phyloP scores from a whole-genome alignment of 129 eudicot species.

The Flaveria ramosissima region DNA sequence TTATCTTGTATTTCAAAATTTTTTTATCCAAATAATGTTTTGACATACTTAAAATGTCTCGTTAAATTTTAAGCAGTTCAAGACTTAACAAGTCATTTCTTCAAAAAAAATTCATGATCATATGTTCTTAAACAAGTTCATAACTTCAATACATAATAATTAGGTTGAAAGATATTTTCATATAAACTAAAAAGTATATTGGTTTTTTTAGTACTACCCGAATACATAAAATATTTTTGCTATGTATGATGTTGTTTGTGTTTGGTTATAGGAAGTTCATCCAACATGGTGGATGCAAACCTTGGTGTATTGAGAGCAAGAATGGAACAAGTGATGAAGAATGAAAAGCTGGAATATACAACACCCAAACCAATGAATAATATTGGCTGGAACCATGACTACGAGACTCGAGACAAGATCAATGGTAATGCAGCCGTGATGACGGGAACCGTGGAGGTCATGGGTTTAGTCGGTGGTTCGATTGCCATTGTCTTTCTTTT shows the following conservation, averaged over 20 bases:
- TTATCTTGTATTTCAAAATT: no score
- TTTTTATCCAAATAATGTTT: no score
- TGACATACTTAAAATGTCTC: no score
- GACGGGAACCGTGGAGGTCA: conserved; percentile 10
- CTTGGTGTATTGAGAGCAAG: conserved; percentile 37
- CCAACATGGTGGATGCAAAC: conserved; percentile 42
- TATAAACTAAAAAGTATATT: no score
- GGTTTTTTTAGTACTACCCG: neutral
- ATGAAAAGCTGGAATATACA: conserved; percentile 27
- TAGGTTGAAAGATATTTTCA: no score
- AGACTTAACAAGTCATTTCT: no score
- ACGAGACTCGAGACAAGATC: conserved; percentile 11
- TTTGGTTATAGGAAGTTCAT: conserved; percentile 28
- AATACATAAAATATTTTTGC: neutral
- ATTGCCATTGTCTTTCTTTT: conserved; percentile 34
- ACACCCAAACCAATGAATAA: conserved; percentile 12
- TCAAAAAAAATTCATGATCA: no score
- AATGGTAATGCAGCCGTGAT: conserved; percentile 20
- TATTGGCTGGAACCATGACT: conserved; percentile 8
- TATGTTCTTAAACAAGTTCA: no score
- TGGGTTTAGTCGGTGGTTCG: conserved; percentile 30
- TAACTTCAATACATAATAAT: no score
- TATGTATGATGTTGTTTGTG: neutral
- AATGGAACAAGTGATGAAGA: conserved; percentile 39
- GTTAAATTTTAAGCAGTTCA: no score